Percentiles rank a stretch among this genome's conserved stretches.
Conservation (phyloP, 1,284 basidiomycete species). For the Leccinum angustisporum region DNA sequence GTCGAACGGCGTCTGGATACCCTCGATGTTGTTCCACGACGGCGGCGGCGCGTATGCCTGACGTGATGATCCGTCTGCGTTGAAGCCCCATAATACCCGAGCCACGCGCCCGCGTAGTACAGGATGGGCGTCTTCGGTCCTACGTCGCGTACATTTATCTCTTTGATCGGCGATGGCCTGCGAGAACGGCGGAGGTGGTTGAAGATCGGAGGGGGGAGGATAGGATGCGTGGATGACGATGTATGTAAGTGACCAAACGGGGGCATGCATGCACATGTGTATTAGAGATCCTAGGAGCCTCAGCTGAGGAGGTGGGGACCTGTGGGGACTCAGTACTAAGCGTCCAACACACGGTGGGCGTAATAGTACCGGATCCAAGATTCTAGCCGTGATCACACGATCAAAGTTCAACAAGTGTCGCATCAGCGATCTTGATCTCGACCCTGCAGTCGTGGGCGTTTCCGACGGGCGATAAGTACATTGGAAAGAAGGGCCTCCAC, state of each 20-base stretch:
- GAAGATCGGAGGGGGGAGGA: neutral
- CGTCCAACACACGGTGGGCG: conserved; percentile 61
- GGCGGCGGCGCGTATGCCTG: conserved; percentile 49
- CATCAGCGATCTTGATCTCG: conserved; percentile 41
- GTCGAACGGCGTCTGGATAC: conserved; percentile 30
- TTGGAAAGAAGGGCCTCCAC: too few species aligned
- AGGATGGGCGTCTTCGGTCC: conserved; percentile 56
- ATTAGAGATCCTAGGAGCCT: neutral
- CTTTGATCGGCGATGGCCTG: conserved; percentile 53
- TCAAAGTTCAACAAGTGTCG: conserved; percentile 54
- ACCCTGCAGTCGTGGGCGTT: conserved; percentile 29
- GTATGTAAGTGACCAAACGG: neutral
- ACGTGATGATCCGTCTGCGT: conserved; percentile 79
- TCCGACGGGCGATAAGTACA: conserved; percentile 41
- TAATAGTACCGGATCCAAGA: too few species aligned
- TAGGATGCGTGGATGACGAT: neutral
- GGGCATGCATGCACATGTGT: neutral
- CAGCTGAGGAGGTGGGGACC: conserved; percentile 14
- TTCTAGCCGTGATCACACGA: conserved; percentile 54
- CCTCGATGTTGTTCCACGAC: conserved; percentile 29
- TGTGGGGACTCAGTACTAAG: conserved; percentile 7
- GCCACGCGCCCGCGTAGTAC: conserved; percentile 74
- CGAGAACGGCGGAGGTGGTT: neutral
- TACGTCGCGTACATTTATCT: conserved; percentile 58
- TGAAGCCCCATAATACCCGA: conserved; percentile 63